Evolutionary conservation across 2,329 filamentous ascomycete genomes (phyloP), one percentile per base, ranked within the genome.

Genomic region (Sclerotiophoma versabilis): DNA sequence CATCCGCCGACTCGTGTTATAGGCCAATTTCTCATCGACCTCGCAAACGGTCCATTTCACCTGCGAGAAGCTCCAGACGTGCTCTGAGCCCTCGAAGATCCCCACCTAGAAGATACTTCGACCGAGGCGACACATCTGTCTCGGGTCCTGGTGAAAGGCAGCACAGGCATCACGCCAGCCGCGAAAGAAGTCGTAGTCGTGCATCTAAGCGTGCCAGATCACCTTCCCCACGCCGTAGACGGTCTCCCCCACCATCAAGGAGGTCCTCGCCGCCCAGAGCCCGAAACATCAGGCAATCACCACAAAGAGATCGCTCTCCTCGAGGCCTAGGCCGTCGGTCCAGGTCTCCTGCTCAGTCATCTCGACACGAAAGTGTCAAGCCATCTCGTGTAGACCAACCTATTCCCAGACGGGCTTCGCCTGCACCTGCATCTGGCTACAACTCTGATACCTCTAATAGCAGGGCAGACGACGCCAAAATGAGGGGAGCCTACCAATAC

Each of bases 1-100:
- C 66, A 12, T 79, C 78, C 12, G 64, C 60, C 54, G 76, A 78
- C 37, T 75, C 74, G 25, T 64, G 70, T 46, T 75, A 76, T 59
- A 62, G 69, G 47, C 62, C 65, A 19, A 66, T 68, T 30, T 58
- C 71, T 30, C 63, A 64, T 43, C 65, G 70, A 50, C 57, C 57
- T 41, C 66, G 73, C 37, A 71, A 69, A 62, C 64, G 72, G 43
- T 74, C 73, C 12, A 19, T 49, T 39, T 68, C 72, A 22, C 66
- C 68, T 23, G 70, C 71, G 15, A 66, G 68, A 54, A 67, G 61
- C 34, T 62, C 66, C 17, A 64, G 66, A 49, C 66, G 71, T 55
- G 67, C 66, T 45, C 64, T 63, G 26, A 69, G 68, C 5, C 63
- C 67, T 6, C 54, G 65, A 17, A 63, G 60, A 50, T 59, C 66